phyloP scores from a whole-genome alignment of 2,329 filamentous ascomycete genomes.

The Colletotrichum cuscutae region DNA sequence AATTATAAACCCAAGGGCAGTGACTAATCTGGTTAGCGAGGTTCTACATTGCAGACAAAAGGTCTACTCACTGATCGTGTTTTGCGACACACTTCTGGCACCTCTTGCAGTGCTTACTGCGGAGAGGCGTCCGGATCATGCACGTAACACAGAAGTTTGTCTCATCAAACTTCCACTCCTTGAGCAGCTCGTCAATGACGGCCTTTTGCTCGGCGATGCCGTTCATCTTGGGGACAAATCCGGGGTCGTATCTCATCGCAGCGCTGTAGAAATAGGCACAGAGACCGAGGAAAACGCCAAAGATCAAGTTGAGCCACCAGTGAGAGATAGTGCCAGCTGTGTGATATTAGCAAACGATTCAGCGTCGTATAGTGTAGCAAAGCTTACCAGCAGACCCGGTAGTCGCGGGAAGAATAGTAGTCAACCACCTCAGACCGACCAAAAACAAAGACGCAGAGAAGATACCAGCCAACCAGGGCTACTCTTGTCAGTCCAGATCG shows the following conservation, averaged over 20 bases:
- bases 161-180: slow-evolving; percentile 90
- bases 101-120: slow-evolving; percentile 94
- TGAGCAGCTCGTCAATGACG: slow-evolving; percentile 87
- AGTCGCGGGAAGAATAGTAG: slow-evolving; percentile 70
- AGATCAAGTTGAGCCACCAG: slow-evolving; percentile 82
- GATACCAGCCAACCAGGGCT: slow-evolving; percentile 94
- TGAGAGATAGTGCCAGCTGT: slow-evolving; percentile 72
- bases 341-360: slow-evolving; percentile 42
- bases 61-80: slow-evolving; percentile 85
- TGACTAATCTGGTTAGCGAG: slow-evolving; percentile 66
- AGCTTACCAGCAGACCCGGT: slow-evolving; percentile 60
- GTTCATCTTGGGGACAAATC: slow-evolving; percentile 89
- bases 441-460: slow-evolving; percentile 90
- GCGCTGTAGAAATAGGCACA: slow-evolving; percentile 88
- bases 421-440: slow-evolving; percentile 80
- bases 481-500: slow-evolving; percentile 33
- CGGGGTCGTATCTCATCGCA: slow-evolving; percentile 89
- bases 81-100: slow-evolving; percentile 95
- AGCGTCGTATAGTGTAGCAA: neutral
- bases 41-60: neutral
- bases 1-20: slow-evolving; percentile 98
- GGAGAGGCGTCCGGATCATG: slow-evolving; percentile 91
- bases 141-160: slow-evolving; percentile 93
- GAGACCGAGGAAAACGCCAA: slow-evolving; percentile 70
- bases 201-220: slow-evolving; percentile 91